Conservation (phyloP, 495 filamentous ascomycete genomes). For the Xylona heveae region DNA sequence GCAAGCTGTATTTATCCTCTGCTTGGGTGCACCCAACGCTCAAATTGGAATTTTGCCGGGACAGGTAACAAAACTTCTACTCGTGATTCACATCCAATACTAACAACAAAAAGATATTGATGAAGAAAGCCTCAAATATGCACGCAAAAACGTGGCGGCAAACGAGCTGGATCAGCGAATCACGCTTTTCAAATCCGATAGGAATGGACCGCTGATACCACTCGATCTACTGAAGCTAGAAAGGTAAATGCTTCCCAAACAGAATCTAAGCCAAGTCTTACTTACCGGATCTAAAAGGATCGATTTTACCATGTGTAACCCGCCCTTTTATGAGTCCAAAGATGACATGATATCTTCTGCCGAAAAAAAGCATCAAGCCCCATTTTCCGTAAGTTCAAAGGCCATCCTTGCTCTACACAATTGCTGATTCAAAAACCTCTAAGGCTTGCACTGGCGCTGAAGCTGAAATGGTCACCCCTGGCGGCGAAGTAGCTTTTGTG, state of each 20-base stretch:
- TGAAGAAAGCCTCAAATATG: slow-evolving; percentile 38
- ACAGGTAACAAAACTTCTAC: slow-evolving; percentile 26
- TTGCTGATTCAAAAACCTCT: not conserved
- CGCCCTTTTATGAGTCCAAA: slow-evolving; percentile 69
- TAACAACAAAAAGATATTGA: slow-evolving; percentile 44
- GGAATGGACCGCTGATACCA: slow-evolving; percentile 36
- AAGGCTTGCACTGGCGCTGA: slow-evolving; percentile 58
- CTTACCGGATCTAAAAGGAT: slow-evolving; percentile 21
- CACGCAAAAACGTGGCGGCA: slow-evolving; percentile 33
- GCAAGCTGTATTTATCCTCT: slow-evolving; percentile 84
- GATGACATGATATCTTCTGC: slow-evolving; percentile 46
- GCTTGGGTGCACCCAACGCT: slow-evolving; percentile 46
- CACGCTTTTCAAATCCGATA: slow-evolving; percentile 30
- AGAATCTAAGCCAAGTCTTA: not conserved
- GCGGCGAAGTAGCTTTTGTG: slow-evolving; percentile 71
- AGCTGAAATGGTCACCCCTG: slow-evolving; percentile 69
- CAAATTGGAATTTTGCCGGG: slow-evolving; percentile 48
- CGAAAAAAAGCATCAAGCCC: slow-evolving; percentile 38
- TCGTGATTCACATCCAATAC: not conserved
- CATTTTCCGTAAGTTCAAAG: slow-evolving; percentile 30
- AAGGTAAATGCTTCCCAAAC: slow-evolving; percentile 13
- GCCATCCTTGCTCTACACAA: not conserved
- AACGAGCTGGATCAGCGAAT: slow-evolving; percentile 50
- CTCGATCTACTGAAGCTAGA: slow-evolving; percentile 27
- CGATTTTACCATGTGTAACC: slow-evolving; percentile 89